Percentiles rank a stretch among this genome's conserved stretches.
Conservation (phyloP, 2,329 filamentous ascomycete genomes). For the Colletotrichum sp. region DNA sequence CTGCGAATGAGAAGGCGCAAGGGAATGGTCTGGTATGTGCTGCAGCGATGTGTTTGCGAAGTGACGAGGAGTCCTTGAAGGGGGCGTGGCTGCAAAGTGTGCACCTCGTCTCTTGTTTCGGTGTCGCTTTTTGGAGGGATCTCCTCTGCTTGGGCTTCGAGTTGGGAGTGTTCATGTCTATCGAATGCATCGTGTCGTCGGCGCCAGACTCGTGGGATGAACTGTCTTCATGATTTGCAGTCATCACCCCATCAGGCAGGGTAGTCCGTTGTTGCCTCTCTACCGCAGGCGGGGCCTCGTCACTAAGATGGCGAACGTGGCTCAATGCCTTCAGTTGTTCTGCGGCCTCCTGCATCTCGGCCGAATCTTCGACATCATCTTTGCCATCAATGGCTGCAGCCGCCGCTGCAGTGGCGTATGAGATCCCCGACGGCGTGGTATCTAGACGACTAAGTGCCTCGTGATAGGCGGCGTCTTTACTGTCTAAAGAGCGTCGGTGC, state of each 20-base stretch:
- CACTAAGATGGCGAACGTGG: conserved; percentile 56
- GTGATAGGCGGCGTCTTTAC: conserved; percentile 16
- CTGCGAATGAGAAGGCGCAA: conserved; percentile 85
- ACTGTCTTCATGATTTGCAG: conserved; percentile 44
- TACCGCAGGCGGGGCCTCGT: conserved; percentile 29
- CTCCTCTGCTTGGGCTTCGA: conserved; percentile 49
- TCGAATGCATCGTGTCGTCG: conserved; percentile 42
- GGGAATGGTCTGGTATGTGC: conserved; percentile 78
- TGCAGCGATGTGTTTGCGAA: conserved; percentile 71
- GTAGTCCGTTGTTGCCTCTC: conserved; percentile 40
- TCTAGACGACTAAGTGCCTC: conserved; percentile 13
- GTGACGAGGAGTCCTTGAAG: conserved; percentile 70
- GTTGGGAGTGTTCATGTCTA: conserved; percentile 38
- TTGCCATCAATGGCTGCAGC: conserved; percentile 38
- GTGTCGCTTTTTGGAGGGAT: conserved; percentile 50
- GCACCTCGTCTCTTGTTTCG: conserved; percentile 67
- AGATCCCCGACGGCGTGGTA: background rate
- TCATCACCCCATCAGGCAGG: conserved; percentile 41
- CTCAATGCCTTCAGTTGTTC: conserved; percentile 71
- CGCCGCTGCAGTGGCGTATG: conserved; percentile 15
- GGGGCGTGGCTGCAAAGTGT: conserved; percentile 66
- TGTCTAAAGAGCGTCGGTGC: conserved; percentile 21
- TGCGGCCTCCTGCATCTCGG: conserved; percentile 72
- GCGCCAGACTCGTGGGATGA: conserved; percentile 43
- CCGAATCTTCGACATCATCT: conserved; percentile 65